Conservation (phyloP, 306 rosid genomes). For the Cucurbita maxima region DNA sequence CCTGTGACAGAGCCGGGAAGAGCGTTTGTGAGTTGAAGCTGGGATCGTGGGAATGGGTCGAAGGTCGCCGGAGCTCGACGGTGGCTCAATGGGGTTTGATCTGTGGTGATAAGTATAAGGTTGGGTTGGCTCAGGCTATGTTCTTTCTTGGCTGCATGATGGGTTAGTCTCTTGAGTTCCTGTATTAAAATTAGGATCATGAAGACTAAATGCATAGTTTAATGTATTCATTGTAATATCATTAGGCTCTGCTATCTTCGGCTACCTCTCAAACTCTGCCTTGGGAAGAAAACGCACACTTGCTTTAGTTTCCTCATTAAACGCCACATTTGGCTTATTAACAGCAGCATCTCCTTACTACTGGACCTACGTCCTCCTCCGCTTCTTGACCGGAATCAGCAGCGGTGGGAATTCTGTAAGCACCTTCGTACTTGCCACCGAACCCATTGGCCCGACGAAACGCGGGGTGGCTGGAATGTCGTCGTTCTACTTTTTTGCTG, state of each 20-base stretch:
- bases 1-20: conserved; percentile 13
- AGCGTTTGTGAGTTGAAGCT: conserved; percentile 31
- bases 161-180: conserved; percentile 26
- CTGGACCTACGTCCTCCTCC: conserved; percentile 50
- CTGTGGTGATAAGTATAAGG: conserved; percentile 56
- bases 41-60: conserved; percentile 71
- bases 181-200: neutral
- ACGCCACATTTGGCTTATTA: conserved; percentile 50
- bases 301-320: conserved; percentile 43
- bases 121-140: conserved; percentile 66
- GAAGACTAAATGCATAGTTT: neutral
- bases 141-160: conserved; percentile 90
- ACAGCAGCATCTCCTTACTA: conserved; percentile 54
- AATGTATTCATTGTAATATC: neutral
- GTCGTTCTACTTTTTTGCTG: conserved; percentile 72
- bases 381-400: conserved; percentile 64
- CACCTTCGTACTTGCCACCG: conserved; percentile 61
- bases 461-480: conserved; percentile 67
- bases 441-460: conserved; percentile 50
- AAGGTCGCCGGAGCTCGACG: conserved; percentile 22
- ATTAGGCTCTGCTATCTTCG: conserved; percentile 75
- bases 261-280: conserved; percentile 61
- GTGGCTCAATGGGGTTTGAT: conserved; percentile 57
- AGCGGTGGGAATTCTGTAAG: conserved; percentile 64
- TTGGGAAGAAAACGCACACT: conserved; percentile 77